These are phyloP conservation scores for Corymbia citriodora DNA, from an alignment of 441 rosid species.

Conservation along the genomic window DNA sequence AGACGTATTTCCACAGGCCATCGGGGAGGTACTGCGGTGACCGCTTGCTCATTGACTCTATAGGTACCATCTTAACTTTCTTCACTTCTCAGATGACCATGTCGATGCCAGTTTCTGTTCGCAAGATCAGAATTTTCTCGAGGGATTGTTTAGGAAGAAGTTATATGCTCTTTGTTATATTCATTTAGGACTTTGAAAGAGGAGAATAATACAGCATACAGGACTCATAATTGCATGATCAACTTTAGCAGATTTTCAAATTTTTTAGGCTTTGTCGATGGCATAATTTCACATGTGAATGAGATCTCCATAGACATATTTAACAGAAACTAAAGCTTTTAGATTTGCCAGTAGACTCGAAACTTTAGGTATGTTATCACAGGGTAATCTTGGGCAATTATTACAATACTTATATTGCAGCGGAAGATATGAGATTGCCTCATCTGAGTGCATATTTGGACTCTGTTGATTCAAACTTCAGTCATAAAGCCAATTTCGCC, in stretches of 20 bases:
- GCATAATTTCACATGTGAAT: not conserved
- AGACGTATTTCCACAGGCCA: slow-evolving; percentile 4
- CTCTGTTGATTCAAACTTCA: slow-evolving; percentile 2
- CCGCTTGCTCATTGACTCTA: not conserved
- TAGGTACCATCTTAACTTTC: not conserved
- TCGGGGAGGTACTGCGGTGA: not conserved
- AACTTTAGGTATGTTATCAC: not conserved
- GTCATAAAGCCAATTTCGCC: slow-evolving; percentile 6
- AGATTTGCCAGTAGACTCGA: not conserved
- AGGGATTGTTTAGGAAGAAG: not conserved
- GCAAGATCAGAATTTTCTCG: not conserved
- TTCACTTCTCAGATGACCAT: not conserved
- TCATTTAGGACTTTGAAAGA: not conserved
- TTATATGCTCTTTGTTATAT: not conserved
- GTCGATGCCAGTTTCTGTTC: not conserved
- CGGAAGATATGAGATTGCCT: slow-evolving; percentile 6
- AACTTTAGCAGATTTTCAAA: not conserved
- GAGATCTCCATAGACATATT: not conserved
- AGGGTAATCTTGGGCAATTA: not conserved
- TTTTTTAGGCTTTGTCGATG: not conserved
- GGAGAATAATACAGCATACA: not conserved
- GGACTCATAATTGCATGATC: not conserved
- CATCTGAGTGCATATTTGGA: slow-evolving; percentile 11
- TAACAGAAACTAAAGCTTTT: not conserved
- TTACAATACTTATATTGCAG: not conserved